A percentile compares a stretch with the other conserved stretches of the same genome.
Conservation (phyloP, 805 yeast species). For the Lachancea meyersii region DNA sequence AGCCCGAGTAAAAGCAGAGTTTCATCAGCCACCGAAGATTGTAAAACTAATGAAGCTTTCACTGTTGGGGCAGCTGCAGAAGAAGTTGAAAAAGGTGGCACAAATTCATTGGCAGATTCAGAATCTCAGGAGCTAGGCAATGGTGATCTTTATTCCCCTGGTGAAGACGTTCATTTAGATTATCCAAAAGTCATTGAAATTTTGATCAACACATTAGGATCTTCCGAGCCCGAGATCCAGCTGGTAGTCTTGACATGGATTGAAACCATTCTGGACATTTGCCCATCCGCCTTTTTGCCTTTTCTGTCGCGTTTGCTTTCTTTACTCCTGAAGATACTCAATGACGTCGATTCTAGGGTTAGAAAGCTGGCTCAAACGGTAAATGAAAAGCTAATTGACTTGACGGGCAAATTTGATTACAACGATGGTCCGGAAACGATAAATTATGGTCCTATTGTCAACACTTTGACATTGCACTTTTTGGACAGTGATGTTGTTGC, state of each 20-base stretch:
- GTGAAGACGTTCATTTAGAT: slow-evolving; percentile 79
- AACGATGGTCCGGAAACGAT: slow-evolving; percentile 23
- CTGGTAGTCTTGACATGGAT: slow-evolving; percentile 79
- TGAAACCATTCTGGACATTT: slow-evolving; percentile 55
- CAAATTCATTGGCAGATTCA: neutral
- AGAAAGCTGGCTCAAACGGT: slow-evolving; percentile 50
- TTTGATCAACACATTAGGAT: slow-evolving; percentile 70
- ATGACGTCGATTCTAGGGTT: slow-evolving; percentile 45
- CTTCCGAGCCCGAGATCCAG: slow-evolving; percentile 70
- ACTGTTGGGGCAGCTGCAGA: neutral
- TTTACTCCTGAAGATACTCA: slow-evolving; percentile 56
- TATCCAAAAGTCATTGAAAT: slow-evolving; percentile 76
- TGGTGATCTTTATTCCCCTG: slow-evolving; percentile 57
- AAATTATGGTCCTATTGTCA: slow-evolving; percentile 50
- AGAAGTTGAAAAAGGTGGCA: neutral
- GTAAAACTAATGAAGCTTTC: slow-evolving; percentile 2
- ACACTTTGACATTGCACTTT: slow-evolving; percentile 66
- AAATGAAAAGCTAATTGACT: slow-evolving; percentile 49
- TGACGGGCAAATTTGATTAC: slow-evolving; percentile 32
- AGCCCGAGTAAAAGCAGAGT: neutral
- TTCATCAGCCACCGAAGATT: slow-evolving; percentile 1
- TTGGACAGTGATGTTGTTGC: slow-evolving; percentile 73
- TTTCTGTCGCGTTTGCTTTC: slow-evolving; percentile 71
- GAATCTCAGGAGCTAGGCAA: slow-evolving; percentile 24
- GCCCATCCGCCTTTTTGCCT: slow-evolving; percentile 69